Conservation (phyloP, 106 monocot species). For the Xerophyta viscosa region DNA sequence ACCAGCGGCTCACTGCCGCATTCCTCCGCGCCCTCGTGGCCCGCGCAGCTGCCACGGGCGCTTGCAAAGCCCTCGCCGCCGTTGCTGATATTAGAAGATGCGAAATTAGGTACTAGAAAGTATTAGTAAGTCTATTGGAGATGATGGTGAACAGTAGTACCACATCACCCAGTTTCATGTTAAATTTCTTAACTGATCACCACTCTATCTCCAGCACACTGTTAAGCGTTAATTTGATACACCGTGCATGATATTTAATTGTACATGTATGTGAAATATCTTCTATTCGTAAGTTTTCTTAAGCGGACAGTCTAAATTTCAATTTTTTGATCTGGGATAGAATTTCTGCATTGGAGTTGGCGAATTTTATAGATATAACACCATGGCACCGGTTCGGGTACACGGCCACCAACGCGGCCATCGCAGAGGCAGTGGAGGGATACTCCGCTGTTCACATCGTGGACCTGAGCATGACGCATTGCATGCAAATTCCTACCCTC, state of each 20-base stretch:
- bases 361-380: slow-evolving; percentile 82
- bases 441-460: slow-evolving; percentile 75
- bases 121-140: no score
- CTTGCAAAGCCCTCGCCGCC: slow-evolving; percentile 25
- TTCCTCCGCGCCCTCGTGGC: slow-evolving; percentile 79
- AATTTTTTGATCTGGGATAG: no score
- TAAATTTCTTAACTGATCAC: no score
- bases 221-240: no score
- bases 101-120: no score
- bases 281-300: no score
- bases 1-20: slow-evolving; percentile 76
- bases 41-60: slow-evolving; percentile 53
- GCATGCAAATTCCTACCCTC: slow-evolving; percentile 97
- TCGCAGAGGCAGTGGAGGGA: slow-evolving; percentile 69
- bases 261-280: no score
- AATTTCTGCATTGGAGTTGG: slow-evolving; percentile 66
- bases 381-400: slow-evolving; percentile 92
- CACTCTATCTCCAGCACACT: no score
- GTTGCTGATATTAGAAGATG: background rate
- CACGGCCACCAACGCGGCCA: slow-evolving; percentile 77
- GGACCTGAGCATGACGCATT: slow-evolving; percentile 75
- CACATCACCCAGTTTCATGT: no score
- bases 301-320: no score
- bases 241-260: no score
- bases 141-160: no score